These are phyloP conservation scores for Halteria grandinella DNA, from an alignment of 73 alveolate genomes.

Conservation along the genomic window DNA sequence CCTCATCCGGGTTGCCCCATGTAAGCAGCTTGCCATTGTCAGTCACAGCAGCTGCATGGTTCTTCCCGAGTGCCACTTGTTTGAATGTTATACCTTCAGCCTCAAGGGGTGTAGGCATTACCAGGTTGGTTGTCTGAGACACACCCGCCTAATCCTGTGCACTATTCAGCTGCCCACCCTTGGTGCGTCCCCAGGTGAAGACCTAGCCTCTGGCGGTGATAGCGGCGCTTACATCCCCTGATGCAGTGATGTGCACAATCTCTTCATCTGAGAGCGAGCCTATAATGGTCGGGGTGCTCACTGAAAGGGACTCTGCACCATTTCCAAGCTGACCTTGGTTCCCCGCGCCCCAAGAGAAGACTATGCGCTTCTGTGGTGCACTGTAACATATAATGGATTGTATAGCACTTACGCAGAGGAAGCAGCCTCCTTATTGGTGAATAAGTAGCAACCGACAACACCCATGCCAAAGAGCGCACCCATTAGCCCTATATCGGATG, in stretches of 20 bases:
- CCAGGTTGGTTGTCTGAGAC: constrained; percentile 56
- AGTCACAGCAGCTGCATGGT: constrained; percentile 74
- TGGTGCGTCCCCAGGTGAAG: constrained; percentile 81
- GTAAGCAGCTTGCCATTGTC: constrained; percentile 72
- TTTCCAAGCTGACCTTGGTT: constrained; percentile 72
- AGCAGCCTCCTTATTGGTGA: too few relatives aligned
- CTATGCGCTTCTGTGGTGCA: background rate
- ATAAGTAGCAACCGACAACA: too few relatives aligned
- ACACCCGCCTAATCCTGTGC: constrained; percentile 15
- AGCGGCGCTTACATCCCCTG: constrained; percentile 86
- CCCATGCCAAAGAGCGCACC: too few relatives aligned
- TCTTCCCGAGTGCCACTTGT: constrained; percentile 71
- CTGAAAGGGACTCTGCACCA: constrained; percentile 57
- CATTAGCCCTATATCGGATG: too few relatives aligned
- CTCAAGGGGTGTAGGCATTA: constrained; percentile 50
- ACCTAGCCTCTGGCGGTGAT: constrained; percentile 79
- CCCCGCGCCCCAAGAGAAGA: constrained; percentile 77
- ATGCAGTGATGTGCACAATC: constrained; percentile 70
- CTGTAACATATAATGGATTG: too few relatives aligned
- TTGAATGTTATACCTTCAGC: constrained; percentile 41
- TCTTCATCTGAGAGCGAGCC: constrained; percentile 63
- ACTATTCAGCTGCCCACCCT: background rate
- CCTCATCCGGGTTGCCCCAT: constrained; percentile 80
- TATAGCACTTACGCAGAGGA: too few relatives aligned
- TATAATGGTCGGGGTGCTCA: constrained; percentile 55